Evolutionary conservation across 2,329 filamentous ascomycete genomes (phyloP).

Genomic region (Reticulascus tulasneorum): DNA sequence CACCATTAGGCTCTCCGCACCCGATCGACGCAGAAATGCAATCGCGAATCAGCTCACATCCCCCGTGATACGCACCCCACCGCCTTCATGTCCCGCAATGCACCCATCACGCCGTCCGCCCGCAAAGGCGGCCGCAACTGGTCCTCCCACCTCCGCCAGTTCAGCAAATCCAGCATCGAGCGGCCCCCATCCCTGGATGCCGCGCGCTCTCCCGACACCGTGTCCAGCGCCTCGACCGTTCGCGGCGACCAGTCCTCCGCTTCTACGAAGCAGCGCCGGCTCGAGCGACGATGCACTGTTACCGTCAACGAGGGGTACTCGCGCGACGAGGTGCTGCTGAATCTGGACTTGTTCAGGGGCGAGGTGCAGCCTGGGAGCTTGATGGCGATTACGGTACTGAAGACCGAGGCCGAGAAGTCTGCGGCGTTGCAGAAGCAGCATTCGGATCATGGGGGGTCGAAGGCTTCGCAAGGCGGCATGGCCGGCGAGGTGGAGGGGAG

Average conservation of each 20-base stretch:
- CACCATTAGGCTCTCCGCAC: too few relatives aligned
- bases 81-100: conserved; percentile 37
- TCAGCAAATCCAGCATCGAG: conserved; percentile 45
- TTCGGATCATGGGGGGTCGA: conserved; percentile 11
- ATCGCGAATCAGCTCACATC: too few relatives aligned
- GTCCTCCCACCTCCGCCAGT: conserved; percentile 50
- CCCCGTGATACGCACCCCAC: conserved; percentile 6
- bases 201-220: conserved; percentile 43
- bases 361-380: conserved; percentile 63
- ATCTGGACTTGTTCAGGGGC: conserved; percentile 64
- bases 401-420: conserved; percentile 34
- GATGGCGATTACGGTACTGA: conserved; percentile 66
- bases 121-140: conserved; percentile 46
- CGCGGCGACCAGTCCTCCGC: conserved; percentile 26
- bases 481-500: conserved; percentile 21
- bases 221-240: conserved; percentile 47
- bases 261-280: conserved; percentile 22
- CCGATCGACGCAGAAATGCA: too few relatives aligned
- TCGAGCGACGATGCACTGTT: conserved; percentile 49
- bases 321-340: conserved; percentile 75
- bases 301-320: conserved; percentile 70
- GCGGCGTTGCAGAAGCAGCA: conserved; percentile 10
- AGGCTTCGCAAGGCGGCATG: conserved; percentile 5
- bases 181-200: conserved; percentile 32
- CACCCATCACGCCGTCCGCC: conserved; percentile 31